Conservation (phyloP, 139 green algal genomes). For the Haematococcus sp. region DNA sequence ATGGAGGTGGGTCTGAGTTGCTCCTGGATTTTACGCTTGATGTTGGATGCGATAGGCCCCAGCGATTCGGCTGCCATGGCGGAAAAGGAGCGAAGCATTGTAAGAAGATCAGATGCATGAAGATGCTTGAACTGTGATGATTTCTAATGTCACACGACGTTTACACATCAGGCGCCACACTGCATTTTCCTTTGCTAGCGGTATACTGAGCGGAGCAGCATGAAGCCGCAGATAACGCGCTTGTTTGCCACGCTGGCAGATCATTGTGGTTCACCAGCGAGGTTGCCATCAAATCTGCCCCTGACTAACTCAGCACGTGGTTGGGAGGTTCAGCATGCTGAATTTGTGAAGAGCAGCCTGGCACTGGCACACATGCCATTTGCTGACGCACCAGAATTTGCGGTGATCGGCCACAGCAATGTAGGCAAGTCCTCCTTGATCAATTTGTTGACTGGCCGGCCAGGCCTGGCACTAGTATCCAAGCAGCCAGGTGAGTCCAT, state of each 20-base stretch:
- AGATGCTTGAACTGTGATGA: too few species aligned
- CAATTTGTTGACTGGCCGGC: constrained; percentile 85
- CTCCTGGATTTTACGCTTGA: constrained; percentile 28
- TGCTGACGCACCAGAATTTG: constrained; percentile 77
- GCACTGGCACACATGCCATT: background rate
- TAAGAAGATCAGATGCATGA: too few species aligned
- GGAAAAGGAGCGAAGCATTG: background rate
- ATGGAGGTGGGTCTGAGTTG: constrained; percentile 2
- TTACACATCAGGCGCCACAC: too few species aligned
- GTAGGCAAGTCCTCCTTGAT: constrained; percentile 98
- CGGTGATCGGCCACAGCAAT: constrained; percentile 94
- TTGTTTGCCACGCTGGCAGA: background rate
- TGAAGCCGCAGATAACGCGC: too few species aligned
- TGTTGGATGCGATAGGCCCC: constrained; percentile 18
- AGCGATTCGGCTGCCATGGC: background rate
- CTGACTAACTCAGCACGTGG: constrained; percentile 5
- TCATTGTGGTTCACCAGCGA: background rate
- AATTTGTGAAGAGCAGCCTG: constrained; percentile 72
- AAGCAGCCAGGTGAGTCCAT: constrained; percentile 83
- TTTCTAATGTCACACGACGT: too few species aligned
- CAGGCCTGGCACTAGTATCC: constrained; percentile 81
- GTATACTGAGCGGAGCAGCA: too few species aligned
- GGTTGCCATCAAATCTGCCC: background rate
- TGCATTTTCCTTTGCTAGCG: too few species aligned
- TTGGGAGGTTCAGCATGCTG: constrained; percentile 35